Conservation (phyloP, 306 rosid genomes). For the Prunus dulcis region DNA sequence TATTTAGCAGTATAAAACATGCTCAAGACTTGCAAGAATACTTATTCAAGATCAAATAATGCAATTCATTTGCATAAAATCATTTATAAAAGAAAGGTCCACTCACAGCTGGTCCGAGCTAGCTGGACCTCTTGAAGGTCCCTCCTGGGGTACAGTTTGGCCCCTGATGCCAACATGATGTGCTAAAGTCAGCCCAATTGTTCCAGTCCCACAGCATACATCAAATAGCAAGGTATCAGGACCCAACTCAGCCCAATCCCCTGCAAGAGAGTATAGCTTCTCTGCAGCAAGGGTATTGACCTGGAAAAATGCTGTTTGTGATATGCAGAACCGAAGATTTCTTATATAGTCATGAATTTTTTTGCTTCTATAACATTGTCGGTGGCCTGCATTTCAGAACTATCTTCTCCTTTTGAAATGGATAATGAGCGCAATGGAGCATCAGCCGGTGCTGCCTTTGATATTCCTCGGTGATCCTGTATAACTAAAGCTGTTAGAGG, state of each 20-base stretch:
- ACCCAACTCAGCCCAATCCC: slow-evolving; percentile 94
- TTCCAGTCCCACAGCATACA: slow-evolving; percentile 95
- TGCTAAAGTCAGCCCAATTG: slow-evolving; percentile 96
- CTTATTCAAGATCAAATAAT: too few species aligned
- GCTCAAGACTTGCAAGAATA: too few species aligned
- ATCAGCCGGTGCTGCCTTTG: slow-evolving; percentile 86
- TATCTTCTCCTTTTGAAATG: slow-evolving; percentile 32
- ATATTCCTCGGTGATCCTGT: slow-evolving; percentile 94
- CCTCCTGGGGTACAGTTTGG: too few species aligned
- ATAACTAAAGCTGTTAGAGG: slow-evolving; percentile 72
- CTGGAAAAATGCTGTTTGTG: slow-evolving; percentile 97
- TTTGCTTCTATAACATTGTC: slow-evolving; percentile 41
- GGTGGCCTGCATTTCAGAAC: slow-evolving; percentile 35
- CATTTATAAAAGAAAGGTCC: too few species aligned
- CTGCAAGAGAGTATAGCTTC: slow-evolving; percentile 92
- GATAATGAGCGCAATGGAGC: slow-evolving; percentile 59
- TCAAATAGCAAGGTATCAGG: slow-evolving; percentile 92
- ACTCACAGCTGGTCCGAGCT: too few species aligned
- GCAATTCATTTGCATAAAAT: too few species aligned
- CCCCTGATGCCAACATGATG: slow-evolving; percentile 94
- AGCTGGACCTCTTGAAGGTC: too few species aligned
- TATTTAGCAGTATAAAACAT: too few species aligned
- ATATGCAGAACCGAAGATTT: slow-evolving; percentile 77
- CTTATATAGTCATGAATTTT: slow-evolving; percentile 81
- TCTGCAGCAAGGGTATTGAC: slow-evolving; percentile 97